Evolutionary conservation across 2,329 filamentous ascomycete species (phyloP).

Genomic region (Beauveria brongniartii): DNA sequence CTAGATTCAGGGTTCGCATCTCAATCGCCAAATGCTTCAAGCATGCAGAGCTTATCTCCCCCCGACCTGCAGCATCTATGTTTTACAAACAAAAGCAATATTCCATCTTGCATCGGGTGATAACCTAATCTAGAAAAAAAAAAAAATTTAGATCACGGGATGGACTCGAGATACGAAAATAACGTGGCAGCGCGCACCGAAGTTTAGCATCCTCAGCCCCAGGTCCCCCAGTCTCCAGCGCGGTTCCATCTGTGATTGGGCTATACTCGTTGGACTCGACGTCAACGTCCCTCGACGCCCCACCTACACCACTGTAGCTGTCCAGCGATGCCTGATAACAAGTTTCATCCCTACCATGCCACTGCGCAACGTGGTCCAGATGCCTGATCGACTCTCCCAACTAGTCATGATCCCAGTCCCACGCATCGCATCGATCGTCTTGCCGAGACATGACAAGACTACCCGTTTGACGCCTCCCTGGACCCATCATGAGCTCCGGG

Average conservation of each 20-base stretch:
- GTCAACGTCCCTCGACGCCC: background rate
- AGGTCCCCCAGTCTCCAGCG: background rate
- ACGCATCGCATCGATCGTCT: background rate
- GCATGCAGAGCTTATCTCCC: background rate
- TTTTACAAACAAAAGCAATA: background rate
- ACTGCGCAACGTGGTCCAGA: background rate
- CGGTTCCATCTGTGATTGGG: constrained; percentile 6
- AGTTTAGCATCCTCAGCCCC: background rate
- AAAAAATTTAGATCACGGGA: no score
- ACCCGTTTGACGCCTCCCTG: background rate
- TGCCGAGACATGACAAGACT: background rate
- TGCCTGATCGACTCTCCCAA: background rate
- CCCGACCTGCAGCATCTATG: background rate
- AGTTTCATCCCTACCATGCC: background rate
- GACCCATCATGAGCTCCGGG: background rate
- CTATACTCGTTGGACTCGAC: background rate
- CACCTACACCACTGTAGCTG: background rate
- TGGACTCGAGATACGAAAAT: background rate
- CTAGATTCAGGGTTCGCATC: background rate
- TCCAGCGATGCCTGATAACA: background rate
- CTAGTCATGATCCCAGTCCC: background rate
- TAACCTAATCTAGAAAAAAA: background rate
- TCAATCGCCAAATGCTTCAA: background rate
- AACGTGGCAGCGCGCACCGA: constrained; percentile 7
- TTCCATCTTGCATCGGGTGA: background rate